phyloP scores from a whole-genome alignment of 805 yeast species.

The Yarrowia sp. region DNA sequence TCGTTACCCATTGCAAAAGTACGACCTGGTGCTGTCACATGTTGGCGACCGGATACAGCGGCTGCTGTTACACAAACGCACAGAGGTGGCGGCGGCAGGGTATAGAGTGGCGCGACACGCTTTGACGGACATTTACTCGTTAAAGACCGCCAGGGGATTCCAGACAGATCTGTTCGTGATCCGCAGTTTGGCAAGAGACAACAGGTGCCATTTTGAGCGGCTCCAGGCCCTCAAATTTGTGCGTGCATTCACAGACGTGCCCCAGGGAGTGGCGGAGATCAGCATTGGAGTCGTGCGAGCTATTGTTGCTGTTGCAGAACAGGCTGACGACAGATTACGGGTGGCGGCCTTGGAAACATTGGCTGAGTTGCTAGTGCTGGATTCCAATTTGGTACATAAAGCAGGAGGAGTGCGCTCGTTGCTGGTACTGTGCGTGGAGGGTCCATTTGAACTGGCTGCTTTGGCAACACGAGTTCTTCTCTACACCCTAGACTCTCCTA shows the following conservation, averaged over 20 bases:
- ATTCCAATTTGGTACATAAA: slow-evolving; percentile 44
- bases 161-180: slow-evolving; percentile 63
- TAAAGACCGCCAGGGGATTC: slow-evolving; percentile 50
- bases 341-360: slow-evolving; percentile 51
- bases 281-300: slow-evolving; percentile 65
- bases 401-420: slow-evolving; percentile 48
- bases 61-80: slow-evolving; percentile 53
- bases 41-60: slow-evolving; percentile 50
- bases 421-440: slow-evolving; percentile 52
- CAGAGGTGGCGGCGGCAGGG: slow-evolving; percentile 69
- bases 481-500: slow-evolving; percentile 56
- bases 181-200: slow-evolving; percentile 59
- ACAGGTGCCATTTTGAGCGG: slow-evolving; percentile 56
- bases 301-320: slow-evolving; percentile 59
- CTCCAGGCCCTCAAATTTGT: slow-evolving; percentile 73
- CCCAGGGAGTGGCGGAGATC: slow-evolving; percentile 51
- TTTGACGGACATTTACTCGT: slow-evolving; percentile 51
- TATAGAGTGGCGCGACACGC: slow-evolving; percentile 69
- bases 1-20: slow-evolving; percentile 56
- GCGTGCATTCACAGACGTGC: slow-evolving; percentile 56
- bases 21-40: slow-evolving; percentile 51
- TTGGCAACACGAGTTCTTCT: slow-evolving; percentile 48
- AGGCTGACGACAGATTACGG: slow-evolving; percentile 49
- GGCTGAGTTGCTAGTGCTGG: slow-evolving; percentile 48
- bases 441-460: slow-evolving; percentile 46